phyloP scores from a whole-genome alignment of 2,329 filamentous ascomycete species.

The Fusarium dlaminii region DNA sequence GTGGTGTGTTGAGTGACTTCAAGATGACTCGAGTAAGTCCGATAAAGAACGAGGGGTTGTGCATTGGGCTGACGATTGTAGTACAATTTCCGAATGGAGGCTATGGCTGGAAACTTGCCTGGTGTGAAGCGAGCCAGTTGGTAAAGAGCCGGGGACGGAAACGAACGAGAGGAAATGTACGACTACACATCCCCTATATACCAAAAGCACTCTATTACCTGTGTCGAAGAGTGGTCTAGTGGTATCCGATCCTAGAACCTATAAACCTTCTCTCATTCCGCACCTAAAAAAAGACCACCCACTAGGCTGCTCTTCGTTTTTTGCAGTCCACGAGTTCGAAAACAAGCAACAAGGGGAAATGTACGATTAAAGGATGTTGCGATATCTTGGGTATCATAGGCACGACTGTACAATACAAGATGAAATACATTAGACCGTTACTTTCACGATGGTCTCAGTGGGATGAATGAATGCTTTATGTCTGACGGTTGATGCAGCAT shows the following conservation, averaged over 20 bases:
- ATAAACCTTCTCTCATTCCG: background rate
- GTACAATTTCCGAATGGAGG: conserved; percentile 94
- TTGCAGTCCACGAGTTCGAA: background rate
- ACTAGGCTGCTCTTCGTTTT: background rate
- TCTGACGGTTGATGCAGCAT: background rate
- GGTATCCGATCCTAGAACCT: background rate
- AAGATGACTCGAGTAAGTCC: conserved; percentile 85
- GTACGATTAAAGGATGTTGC: conserved; percentile 33
- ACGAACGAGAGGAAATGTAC: conserved; percentile 27
- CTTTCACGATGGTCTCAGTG: background rate
- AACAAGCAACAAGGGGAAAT: background rate
- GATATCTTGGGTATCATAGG: conserved; percentile 11
- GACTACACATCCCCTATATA: background rate
- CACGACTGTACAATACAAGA: conserved; percentile 41
- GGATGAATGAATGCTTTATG: background rate
- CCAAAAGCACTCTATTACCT: background rate
- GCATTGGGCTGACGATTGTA: conserved; percentile 53
- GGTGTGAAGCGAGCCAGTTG: conserved; percentile 97
- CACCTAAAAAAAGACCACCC: background rate
- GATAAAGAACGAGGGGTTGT: background rate
- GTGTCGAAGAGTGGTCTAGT: background rate
- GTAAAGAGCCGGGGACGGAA: conserved; percentile 61
- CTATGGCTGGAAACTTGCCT: conserved; percentile 83
- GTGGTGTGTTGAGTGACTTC: conserved; percentile 93
- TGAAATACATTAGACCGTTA: conserved; percentile 1